Evolutionary conservation across 1,284 basidiomycete genomes (phyloP).

Genomic region (Coniferiporia sulphurascens): DNA sequence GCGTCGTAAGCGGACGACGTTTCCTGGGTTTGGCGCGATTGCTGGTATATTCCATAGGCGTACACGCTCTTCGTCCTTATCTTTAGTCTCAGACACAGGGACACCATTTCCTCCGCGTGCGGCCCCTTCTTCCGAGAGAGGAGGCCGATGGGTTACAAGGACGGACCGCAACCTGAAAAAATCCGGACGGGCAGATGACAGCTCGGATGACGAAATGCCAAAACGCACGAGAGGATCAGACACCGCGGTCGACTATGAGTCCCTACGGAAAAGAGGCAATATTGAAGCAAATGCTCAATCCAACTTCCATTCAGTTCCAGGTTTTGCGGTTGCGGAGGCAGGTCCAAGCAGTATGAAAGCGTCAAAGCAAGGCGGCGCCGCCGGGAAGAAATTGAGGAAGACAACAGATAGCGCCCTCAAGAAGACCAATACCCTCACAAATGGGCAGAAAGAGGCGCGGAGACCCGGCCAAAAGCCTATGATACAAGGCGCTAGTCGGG

Average conservation of each 20-base stretch:
- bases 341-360: not conserved
- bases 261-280: not conserved
- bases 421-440: not conserved
- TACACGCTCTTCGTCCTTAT: not conserved
- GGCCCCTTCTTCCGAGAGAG: slow-evolving; percentile 20
- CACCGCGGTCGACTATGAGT: slow-evolving; percentile 2
- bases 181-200: slow-evolving; percentile 28
- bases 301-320: not conserved
- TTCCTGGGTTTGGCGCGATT: slow-evolving; percentile 35
- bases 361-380: not conserved
- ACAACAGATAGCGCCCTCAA: slow-evolving; percentile 4
- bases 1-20: slow-evolving; percentile 18
- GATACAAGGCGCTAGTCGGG: not conserved
- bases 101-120: not conserved
- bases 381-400: slow-evolving; percentile 11
- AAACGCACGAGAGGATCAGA: slow-evolving; percentile 9
- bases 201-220: slow-evolving; percentile 31
- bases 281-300: slow-evolving; percentile 6
- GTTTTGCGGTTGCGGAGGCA: not conserved
- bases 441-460: not conserved
- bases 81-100: not conserved
- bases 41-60: slow-evolving; percentile 33
- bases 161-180: slow-evolving; percentile 43
- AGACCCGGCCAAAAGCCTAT: not conserved
- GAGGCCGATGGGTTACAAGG: slow-evolving; percentile 40